Base-by-base conservation (phyloP, 768 basidiomycete genomes). In the Phlegmacium glaucopus region DNA sequence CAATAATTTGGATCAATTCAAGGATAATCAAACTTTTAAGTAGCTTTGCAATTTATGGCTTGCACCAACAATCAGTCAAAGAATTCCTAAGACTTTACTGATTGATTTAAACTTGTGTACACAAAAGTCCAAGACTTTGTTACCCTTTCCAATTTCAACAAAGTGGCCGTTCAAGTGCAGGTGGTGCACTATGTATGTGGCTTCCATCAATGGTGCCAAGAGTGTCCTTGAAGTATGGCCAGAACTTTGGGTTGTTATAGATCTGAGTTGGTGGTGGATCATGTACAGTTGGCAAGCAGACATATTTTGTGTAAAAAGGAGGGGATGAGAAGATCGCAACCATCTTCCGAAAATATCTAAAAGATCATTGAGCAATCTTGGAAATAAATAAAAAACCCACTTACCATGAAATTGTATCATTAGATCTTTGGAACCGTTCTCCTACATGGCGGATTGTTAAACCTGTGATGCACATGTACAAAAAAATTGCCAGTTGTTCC, bases 351-450 rank as follows among this genome's bases (percentile, higher is more conserved):
- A 32, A 32, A 8, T 13, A 32, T 32, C 13, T 32, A 32, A 8
- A 32, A 32, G 9, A 32, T 32, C 13, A 9, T 39, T 9, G 9
- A 34, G 28, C 15, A 50, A n/a, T n/a, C n/a, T n/a, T n/a, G n/a
- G n/a, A n/a, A n/a, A n/a, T n/a, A n/a, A n/a, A n/a, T n/a, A n/a
- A n/a, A n/a, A n/a, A n/a, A n/a, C n/a, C n/a, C n/a, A n/a, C 48
- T 26, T 46, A 63, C 63, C 42, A 35, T 11, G 57, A 61, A 9
- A 65, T 56, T 0, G 59, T 65, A n/a, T 52, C 55, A 36, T 60
- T 60, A 22, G 61, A 53, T 6, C 47, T 11, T 42, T 64, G 64
- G 42, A 65, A 64, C 2, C 45, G 37, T 38, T 65, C 60, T 10
- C 45, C 51, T 41, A 64, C 45, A 35, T 59, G 56, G 6, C 44